Percentiles rank a stretch among this genome's conserved stretches.
Conservation (phyloP, 345 rosid genomes). For the Pugionium dolabratum region DNA sequence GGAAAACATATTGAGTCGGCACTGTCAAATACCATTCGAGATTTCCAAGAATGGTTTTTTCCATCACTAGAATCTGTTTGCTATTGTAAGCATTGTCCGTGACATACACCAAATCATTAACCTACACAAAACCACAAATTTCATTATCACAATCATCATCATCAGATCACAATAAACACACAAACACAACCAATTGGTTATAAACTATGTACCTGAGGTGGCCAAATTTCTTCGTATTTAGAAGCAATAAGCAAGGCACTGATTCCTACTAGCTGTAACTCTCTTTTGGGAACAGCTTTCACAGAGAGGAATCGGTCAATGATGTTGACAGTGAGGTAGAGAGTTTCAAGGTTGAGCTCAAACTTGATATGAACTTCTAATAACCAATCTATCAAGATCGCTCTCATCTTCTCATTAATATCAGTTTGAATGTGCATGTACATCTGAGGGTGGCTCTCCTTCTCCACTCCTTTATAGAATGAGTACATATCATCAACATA, state of each 20-base stretch:
- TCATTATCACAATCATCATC: background rate
- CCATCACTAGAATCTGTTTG: constrained; percentile 78
- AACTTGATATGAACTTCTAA: constrained; percentile 82
- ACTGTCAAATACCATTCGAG: constrained; percentile 83
- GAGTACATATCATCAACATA: constrained; percentile 88
- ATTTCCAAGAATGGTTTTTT: constrained; percentile 70
- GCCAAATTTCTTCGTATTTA: constrained; percentile 97
- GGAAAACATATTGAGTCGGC: constrained; percentile 85
- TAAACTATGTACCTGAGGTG: constrained; percentile 57
- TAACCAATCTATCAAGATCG: constrained; percentile 85
- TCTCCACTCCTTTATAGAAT: constrained; percentile 72
- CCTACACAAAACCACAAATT: constrained; percentile 36
- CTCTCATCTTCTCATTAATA: constrained; percentile 80
- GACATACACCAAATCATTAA: constrained; percentile 79
- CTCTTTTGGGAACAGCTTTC: constrained; percentile 62
- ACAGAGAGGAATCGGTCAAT: constrained; percentile 74
- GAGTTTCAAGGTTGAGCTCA: constrained; percentile 82
- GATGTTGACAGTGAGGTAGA: constrained; percentile 71
- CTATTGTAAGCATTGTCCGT: constrained; percentile 77
- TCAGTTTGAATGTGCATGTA: constrained; percentile 77
- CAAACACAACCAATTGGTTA: background rate
- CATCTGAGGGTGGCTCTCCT: constrained; percentile 54
- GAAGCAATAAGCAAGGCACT: constrained; percentile 87
- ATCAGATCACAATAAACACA: background rate
- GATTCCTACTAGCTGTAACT: constrained; percentile 82